Evolutionary conservation across 208 protist genomes (phyloP).

Genomic region (Sergeia podlipaevii): DNA sequence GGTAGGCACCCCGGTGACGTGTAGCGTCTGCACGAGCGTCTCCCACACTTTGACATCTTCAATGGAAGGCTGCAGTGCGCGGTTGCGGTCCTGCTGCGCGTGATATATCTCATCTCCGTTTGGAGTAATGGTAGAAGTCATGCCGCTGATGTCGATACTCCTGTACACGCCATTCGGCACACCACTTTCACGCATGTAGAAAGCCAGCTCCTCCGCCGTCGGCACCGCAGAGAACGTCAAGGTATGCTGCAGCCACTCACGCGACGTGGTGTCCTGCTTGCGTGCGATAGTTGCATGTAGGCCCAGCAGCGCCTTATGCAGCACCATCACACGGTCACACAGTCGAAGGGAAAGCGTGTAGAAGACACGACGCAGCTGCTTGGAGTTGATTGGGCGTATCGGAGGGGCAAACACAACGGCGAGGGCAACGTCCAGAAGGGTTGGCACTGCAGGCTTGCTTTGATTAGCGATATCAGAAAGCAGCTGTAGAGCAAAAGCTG

Average conservation of each 20-base stretch:
- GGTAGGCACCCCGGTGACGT: constrained; percentile 13
- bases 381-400: constrained; percentile 12
- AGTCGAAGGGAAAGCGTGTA: constrained; percentile 1
- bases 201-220: background rate
- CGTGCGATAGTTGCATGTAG: background rate
- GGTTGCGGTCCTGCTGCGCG: constrained; percentile 5
- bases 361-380: constrained; percentile 6
- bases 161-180: constrained; percentile 1
- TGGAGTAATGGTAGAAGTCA: no score
- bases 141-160: no score
- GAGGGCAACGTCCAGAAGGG: constrained; percentile 14
- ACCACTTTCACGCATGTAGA: background rate
- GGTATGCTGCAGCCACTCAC: constrained; percentile 1
- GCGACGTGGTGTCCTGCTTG: constrained; percentile 2
- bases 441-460: constrained; percentile 12
- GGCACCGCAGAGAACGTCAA: background rate
- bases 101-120: no score
- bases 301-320: background rate
- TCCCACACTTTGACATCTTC: constrained; percentile 16
- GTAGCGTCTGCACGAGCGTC: constrained; percentile 11
- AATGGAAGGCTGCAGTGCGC: no score
- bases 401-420: constrained; percentile 15
- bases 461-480: constrained; percentile 8
- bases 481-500: background rate
- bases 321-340: background rate